Evolutionary conservation across 2,329 filamentous ascomycete genomes (phyloP).

Genomic region (Colletotrichum echinochloae): DNA sequence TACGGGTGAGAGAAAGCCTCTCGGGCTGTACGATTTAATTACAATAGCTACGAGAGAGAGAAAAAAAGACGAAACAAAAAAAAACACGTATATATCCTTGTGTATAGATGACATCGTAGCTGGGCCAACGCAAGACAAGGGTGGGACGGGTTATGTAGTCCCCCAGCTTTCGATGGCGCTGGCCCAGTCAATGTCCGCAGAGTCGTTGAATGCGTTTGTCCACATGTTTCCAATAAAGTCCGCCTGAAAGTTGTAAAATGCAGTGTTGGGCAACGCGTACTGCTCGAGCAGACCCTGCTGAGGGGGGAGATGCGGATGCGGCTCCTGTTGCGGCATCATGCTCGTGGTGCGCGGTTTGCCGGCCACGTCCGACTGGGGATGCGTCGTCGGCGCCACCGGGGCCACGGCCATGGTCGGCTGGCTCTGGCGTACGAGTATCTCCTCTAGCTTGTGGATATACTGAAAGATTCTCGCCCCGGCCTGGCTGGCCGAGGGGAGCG

Average conservation of each 20-base stretch:
- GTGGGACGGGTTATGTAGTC: neutral
- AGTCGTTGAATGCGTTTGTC: slow-evolving; percentile 30
- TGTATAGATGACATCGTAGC: neutral
- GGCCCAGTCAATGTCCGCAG: slow-evolving; percentile 28
- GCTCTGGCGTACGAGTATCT: slow-evolving; percentile 24
- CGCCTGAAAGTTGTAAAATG: slow-evolving; percentile 27
- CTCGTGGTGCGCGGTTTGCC: neutral
- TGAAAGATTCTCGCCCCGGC: slow-evolving; percentile 33
- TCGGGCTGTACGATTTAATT: neutral
- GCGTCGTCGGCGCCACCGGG: neutral
- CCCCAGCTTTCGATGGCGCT: slow-evolving; percentile 21
- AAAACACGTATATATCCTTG: neutral
- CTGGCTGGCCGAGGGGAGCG: slow-evolving; percentile 36
- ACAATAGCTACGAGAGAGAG: neutral
- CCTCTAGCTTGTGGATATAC: slow-evolving; percentile 40
- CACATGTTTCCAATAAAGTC: slow-evolving; percentile 32
- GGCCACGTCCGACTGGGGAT: neutral
- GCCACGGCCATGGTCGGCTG: neutral
- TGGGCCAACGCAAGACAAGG: neutral
- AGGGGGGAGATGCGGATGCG: neutral
- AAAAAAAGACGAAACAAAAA: too few relatives aligned
- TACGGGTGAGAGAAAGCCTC: neutral
- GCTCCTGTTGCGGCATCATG: slow-evolving; percentile 13
- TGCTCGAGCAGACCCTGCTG: slow-evolving; percentile 14
- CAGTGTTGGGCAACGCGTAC: slow-evolving; percentile 19